Conservation (phyloP, 495 filamentous ascomycete genomes). For the Tirmania nivea region DNA sequence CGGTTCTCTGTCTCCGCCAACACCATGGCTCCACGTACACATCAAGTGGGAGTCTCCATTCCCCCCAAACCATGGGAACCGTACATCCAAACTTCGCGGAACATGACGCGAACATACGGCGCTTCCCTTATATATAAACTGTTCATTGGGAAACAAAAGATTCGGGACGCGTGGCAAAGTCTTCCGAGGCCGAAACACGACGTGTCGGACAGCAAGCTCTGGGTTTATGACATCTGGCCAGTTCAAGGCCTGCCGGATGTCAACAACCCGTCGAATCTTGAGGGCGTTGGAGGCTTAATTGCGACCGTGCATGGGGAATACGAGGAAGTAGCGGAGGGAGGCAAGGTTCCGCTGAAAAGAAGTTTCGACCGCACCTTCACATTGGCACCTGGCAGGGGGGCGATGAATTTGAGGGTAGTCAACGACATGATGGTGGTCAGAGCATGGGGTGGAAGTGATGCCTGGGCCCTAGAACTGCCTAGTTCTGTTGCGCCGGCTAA, state of each 20-base stretch:
- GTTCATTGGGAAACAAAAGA: constrained; percentile 40
- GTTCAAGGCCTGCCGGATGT: constrained; percentile 51
- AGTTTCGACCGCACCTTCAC: constrained; percentile 75
- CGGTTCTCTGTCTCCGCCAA: constrained; percentile 61
- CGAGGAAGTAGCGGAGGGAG: constrained; percentile 38
- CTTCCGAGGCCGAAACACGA: constrained; percentile 63
- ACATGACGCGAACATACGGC: constrained; percentile 26
- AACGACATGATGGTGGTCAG: constrained; percentile 58
- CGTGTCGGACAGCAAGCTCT: constrained; percentile 38
- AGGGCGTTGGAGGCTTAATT: constrained; percentile 53
- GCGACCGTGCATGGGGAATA: constrained; percentile 68
- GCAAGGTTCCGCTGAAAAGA: constrained; percentile 29
- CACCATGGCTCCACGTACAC: constrained; percentile 34
- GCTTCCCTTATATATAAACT: constrained; percentile 37
- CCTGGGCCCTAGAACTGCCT: constrained; percentile 32
- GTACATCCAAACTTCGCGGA: constrained; percentile 63
- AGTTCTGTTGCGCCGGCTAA: constrained; percentile 13
- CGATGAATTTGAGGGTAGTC: constrained; percentile 46
- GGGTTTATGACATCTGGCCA: constrained; percentile 63
- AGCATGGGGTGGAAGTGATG: constrained; percentile 38
- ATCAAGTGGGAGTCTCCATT: constrained; percentile 21
- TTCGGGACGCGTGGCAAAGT: constrained; percentile 41
- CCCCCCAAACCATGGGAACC: constrained; percentile 36
- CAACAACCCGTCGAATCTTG: constrained; percentile 32
- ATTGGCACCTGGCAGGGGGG: constrained; percentile 47